Percentiles rank a stretch among this genome's conserved stretches.
These are phyloP conservation scores for Exophiala mesophila DNA, from an alignment of 2,329 filamentous ascomycete genomes.

Conservation along the genomic window DNA sequence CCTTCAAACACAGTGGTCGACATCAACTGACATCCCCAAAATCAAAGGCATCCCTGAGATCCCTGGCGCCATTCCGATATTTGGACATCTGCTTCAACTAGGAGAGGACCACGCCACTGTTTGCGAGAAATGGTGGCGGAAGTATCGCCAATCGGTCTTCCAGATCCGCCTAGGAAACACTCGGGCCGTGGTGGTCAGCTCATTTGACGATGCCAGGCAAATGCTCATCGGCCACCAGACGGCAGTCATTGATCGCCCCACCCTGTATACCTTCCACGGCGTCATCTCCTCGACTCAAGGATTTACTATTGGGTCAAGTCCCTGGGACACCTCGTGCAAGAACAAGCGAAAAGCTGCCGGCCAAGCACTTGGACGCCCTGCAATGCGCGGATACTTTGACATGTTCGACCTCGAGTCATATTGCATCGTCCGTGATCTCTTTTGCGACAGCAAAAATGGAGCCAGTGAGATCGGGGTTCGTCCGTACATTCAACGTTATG, in stretches of 20 bases:
- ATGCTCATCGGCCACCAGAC: constrained; percentile 70
- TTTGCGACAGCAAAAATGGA: constrained; percentile 57
- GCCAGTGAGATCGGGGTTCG: constrained; percentile 58
- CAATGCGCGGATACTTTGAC: constrained; percentile 67
- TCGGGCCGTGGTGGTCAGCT: constrained; percentile 69
- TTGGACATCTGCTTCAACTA: constrained; percentile 56
- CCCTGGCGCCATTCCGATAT: constrained; percentile 50
- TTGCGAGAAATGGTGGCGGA: constrained; percentile 50
- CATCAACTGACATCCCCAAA: constrained; percentile 48
- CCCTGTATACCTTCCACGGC: constrained; percentile 69
- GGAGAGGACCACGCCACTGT: constrained; percentile 51
- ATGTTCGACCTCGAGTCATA: constrained; percentile 70
- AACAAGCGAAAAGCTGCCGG: constrained; percentile 66
- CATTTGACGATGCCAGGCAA: constrained; percentile 61
- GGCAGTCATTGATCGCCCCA: constrained; percentile 67
- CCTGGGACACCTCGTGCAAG: constrained; percentile 73
- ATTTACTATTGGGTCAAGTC: constrained; percentile 72
- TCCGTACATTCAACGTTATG: constrained; percentile 65
- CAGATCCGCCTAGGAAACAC: constrained; percentile 42
- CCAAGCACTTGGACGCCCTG: constrained; percentile 66
- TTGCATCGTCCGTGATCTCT: constrained; percentile 62
- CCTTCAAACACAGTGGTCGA: constrained; percentile 16
- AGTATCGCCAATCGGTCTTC: constrained; percentile 54
- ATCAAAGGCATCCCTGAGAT: constrained; percentile 56
- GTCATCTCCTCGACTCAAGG: constrained; percentile 67